Evolutionary conservation across 352 stramenopile genomes (phyloP).

Genomic region (Phytophthora capsici): DNA sequence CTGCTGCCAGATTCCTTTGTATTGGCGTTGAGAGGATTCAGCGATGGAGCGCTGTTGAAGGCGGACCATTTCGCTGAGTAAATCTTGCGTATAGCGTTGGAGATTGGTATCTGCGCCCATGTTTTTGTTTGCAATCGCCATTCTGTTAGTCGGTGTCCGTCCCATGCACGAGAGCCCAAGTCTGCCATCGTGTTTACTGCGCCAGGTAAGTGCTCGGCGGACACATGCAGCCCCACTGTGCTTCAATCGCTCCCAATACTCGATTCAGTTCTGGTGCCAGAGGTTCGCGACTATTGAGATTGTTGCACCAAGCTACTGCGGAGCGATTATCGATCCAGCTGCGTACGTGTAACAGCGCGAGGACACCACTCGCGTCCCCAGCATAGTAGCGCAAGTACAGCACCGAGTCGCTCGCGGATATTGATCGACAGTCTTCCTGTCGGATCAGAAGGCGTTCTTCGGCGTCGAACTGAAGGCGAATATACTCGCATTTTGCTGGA

Average conservation of each 20-base stretch:
- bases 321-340: background rate
- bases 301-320: background rate
- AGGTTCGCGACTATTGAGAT: background rate
- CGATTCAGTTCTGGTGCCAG: background rate
- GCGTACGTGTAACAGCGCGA: background rate
- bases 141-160: background rate
- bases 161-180: background rate
- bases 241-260: background rate
- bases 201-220: background rate
- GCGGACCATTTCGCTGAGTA: background rate
- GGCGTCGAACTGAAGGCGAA: conserved; percentile 5
- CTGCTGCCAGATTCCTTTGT: background rate
- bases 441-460: background rate
- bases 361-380: background rate
- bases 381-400: background rate
- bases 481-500: background rate
- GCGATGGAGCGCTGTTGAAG: background rate
- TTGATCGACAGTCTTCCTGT: too few species aligned
- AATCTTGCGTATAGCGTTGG: background rate
- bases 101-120: background rate
- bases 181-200: background rate
- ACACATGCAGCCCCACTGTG: background rate
- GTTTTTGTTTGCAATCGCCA: background rate
- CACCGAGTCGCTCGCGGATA: background rate
- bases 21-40: background rate